Base-by-base conservation (phyloP, 1,284 basidiomycete species). In the Trichosporon inkin region DNA sequence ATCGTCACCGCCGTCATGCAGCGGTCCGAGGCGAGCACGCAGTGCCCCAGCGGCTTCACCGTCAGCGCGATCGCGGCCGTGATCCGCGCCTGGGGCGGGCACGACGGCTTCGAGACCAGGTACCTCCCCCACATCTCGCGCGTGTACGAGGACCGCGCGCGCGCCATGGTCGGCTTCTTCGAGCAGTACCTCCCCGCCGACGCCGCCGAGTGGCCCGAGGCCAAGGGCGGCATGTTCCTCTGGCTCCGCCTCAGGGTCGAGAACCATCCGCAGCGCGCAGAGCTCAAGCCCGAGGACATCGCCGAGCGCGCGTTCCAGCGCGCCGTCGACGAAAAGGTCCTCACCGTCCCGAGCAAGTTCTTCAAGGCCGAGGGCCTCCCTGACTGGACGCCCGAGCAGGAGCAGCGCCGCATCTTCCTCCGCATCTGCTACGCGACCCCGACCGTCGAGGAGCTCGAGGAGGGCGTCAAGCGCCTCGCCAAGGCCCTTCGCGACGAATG, bases 221-320 rank as follows among this genome's bases (percentile, higher is more conserved):
- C 65, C 2, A 53, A 56, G 6, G 72, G 70, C 5, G 74, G 75
- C 39, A 76, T 76, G 74, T 75, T 75, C 68, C 58, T 72, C 63
- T 75, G 68, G 66, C 56, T 75, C 36, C 64, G 71, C 40, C 58
- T 76, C 32, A 66, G 66, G 55, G 62, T 68, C 55, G 72, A 72
- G 57, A 55, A 55, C 10, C 73, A 75, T 64, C 73, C 75, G 10
- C 59, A 61, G 19, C 62, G 66, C 52, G 37, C 39, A 11, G n/a
- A 58, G 10, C 41, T 65, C 7, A 16, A 6, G 5, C 67, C 71
- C 13, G 65, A 70, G 44, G 67, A 65, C 3, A 67, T 75, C 60
- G 61, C 68, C 7, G 55, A 69, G 19, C 17, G 62, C 19, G 61
- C 69, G 17, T 75, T 75, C 65, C 38, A 70, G 14, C 36, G 64